A percentile compares a stretch with the other conserved stretches of the same genome.
Evolutionary conservation across 768 basidiomycete genomes (phyloP).

Genomic region (Trametes cinnabarina): DNA sequence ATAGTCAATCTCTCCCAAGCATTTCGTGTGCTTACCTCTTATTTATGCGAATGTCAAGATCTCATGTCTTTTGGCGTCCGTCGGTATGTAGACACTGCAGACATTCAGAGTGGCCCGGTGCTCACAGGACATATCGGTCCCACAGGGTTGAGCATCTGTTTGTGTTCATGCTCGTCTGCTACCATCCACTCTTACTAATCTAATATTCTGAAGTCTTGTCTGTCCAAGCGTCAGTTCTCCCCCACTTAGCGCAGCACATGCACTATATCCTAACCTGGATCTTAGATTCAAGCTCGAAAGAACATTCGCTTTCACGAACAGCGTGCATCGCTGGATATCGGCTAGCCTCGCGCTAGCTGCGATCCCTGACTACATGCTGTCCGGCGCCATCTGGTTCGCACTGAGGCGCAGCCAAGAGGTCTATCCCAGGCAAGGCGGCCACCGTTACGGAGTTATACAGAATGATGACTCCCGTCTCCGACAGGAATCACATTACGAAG

Average conservation of each 20-base stretch:
- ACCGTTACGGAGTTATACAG: background rate
- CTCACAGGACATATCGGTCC: too few relatives aligned
- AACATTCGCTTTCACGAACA: background rate
- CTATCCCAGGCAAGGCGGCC: background rate
- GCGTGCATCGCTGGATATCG: background rate
- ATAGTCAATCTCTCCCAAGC: too few relatives aligned
- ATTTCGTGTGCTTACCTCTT: too few relatives aligned
- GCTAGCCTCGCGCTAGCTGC: background rate
- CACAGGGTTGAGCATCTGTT: too few relatives aligned
- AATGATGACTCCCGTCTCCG: background rate
- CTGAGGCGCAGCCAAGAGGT: background rate
- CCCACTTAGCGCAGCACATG: background rate
- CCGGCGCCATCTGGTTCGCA: background rate
- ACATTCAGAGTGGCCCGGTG: too few relatives aligned
- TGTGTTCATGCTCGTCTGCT: too few relatives aligned
- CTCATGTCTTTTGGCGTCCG: background rate
- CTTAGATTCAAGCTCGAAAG: background rate
- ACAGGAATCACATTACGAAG: background rate
- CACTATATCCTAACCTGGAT: background rate
- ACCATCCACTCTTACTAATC: too few relatives aligned
- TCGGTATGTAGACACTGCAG: background rate
- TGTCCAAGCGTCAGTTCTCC: background rate
- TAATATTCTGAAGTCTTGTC: too few relatives aligned
- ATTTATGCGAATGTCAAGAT: background rate
- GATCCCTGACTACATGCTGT: background rate